Evolutionary conservation across 139 green algal genomes (phyloP), one percentile per base, ranked within the genome.

Genomic region (Closterium sp.): DNA sequence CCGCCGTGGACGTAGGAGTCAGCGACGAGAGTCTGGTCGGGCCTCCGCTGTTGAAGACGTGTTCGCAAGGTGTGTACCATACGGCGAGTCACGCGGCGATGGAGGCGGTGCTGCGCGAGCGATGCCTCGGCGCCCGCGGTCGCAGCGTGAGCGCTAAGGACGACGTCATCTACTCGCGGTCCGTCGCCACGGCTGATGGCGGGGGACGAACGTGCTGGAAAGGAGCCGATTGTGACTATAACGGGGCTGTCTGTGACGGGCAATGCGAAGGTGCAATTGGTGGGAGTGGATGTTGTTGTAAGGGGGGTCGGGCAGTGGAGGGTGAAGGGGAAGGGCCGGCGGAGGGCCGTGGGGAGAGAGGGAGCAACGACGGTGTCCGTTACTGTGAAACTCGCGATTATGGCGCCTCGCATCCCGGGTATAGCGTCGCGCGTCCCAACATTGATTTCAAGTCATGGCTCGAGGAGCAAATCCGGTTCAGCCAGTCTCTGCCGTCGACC

Each of bases 401-500:
- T 76, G 55, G 55, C 55, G 12, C 55, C 55, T 76, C 25, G 3
- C 55, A 76, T 76, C 55, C 55, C 25, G 16, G 55, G 3, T 76
- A 19, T 19, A 76, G 16, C 55, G 55, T 76, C 55, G 55, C 55
- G 86, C 30, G 30, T 32, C 86, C 86, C 25, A 30, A 33, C 34
- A 32, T 38, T 30, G 89, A 89, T n/a, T 91, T 91, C 38, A 33
- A 83, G 32, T 35, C 84, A 55, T 91, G 89, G 89, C 89, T 91
- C 33, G 89, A 90, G 10, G 89, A 91, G 10, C 89, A 91, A 83
- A 34, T 91, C 0, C 35, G 89, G 31, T 91, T 91, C 89, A 91
- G 89, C 69, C 33, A 85, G 23, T n/a, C 34, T 16, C 69, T 91
- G 76, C 9, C 25, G n/a, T 28, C 89, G 7, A 83, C 89, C 10